Conservation (phyloP, 179 eudicot species). For the Beta lomatogona region DNA sequence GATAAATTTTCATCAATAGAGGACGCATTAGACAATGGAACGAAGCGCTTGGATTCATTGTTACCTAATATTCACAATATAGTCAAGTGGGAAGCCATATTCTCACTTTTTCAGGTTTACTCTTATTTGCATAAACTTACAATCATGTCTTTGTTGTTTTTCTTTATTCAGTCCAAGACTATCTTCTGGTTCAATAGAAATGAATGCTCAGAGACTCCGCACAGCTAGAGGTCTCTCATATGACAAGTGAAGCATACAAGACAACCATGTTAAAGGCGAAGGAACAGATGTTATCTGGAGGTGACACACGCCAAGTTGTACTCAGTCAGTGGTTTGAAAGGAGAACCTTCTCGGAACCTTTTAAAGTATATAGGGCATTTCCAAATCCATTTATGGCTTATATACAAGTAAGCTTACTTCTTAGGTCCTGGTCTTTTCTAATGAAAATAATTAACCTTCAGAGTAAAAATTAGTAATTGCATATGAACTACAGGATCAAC, state of each 20-base stretch:
- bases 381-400: conserved; percentile 87
- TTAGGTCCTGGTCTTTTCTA: neutral
- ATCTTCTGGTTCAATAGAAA: conserved; percentile 49
- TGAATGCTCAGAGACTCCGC: conserved; percentile 33
- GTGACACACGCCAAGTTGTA: conserved; percentile 32
- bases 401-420: conserved; percentile 49
- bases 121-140: neutral
- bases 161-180: conserved; percentile 54
- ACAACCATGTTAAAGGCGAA: conserved; percentile 52
- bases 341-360: conserved; percentile 70
- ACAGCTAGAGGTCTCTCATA: conserved; percentile 41
- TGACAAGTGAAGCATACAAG: conserved; percentile 57
- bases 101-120: neutral
- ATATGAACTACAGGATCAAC: too few relatives aligned
- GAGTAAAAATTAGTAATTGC: too few relatives aligned
- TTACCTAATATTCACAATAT: conserved; percentile 58
- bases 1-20: conserved; percentile 58
- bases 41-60: conserved; percentile 51
- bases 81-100: conserved; percentile 45
- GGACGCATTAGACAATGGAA: conserved; percentile 63
- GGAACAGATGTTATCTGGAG: conserved; percentile 39
- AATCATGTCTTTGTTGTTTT: conserved; percentile 5
- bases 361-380: conserved; percentile 73
- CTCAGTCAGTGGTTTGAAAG: conserved; percentile 42
- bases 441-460: neutral